Evolutionary conservation across 2,329 filamentous ascomycete species (phyloP).

Genomic region (Venturia asperata): DNA sequence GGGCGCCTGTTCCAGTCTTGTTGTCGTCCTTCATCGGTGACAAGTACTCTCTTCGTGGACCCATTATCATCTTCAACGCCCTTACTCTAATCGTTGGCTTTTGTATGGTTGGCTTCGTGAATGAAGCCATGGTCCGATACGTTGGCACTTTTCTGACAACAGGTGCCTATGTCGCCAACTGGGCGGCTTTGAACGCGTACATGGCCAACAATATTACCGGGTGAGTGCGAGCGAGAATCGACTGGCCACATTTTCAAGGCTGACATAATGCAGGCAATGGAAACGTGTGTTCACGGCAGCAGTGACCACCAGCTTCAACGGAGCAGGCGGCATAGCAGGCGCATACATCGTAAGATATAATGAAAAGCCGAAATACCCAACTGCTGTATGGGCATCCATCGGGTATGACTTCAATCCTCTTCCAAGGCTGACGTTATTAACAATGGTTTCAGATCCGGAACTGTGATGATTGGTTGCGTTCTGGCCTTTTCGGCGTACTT

Average conservation of each 20-base stretch:
- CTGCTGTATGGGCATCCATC: conserved; percentile 61
- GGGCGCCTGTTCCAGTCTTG: conserved; percentile 16
- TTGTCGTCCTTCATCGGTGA: conserved; percentile 45
- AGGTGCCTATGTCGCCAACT: conserved; percentile 61
- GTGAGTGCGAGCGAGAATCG: background rate
- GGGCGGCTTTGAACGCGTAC: conserved; percentile 59
- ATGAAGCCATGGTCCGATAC: conserved; percentile 55
- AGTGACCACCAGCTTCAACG: conserved; percentile 53
- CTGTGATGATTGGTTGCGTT: conserved; percentile 51
- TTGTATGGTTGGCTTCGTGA: conserved; percentile 56
- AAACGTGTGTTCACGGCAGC: conserved; percentile 57
- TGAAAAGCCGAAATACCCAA: conserved; percentile 57
- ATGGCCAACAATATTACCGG: conserved; percentile 55
- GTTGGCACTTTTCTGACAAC: conserved; percentile 59
- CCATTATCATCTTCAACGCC: conserved; percentile 59
- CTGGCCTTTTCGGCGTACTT: conserved; percentile 48
- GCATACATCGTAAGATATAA: conserved; percentile 56
- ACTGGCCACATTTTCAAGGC: background rate
- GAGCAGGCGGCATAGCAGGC: conserved; percentile 57
- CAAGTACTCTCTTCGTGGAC: conserved; percentile 51
- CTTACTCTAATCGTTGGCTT: conserved; percentile 56
- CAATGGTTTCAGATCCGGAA: conserved; percentile 40
- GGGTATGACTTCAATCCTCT: conserved; percentile 31
- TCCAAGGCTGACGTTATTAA: background rate
- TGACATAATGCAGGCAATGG: conserved; percentile 46